These are phyloP conservation scores for Chytriomyces sp. DNA, from an alignment of 192 early-diverging fungal species.

Conservation along the genomic window DNA sequence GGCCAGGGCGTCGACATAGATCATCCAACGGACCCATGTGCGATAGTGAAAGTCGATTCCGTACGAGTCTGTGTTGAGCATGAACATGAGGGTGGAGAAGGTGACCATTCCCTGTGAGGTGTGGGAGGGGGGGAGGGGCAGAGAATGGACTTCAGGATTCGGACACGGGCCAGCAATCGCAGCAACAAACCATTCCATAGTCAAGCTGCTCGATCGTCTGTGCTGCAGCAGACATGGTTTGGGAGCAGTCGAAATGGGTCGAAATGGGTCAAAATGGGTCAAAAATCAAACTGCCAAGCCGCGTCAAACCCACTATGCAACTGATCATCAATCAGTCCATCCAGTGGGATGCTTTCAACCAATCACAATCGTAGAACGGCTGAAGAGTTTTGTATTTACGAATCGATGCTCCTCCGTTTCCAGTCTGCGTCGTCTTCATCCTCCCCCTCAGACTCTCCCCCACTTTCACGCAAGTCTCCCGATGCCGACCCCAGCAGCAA, in stretches of 20 bases:
- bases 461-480: neutral
- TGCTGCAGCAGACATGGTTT: neutral
- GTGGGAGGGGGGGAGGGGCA: neutral
- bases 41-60: conserved; percentile 25
- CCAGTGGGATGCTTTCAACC: too few relatives aligned
- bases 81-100: conserved; percentile 21
- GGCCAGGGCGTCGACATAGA: conserved; percentile 38
- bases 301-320: neutral
- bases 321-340: neutral
- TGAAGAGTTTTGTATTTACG: neutral
- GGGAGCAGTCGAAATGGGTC: neutral
- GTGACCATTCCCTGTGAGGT: conserved; percentile 19
- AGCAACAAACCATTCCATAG: neutral
- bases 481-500: conserved; percentile 16
- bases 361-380: neutral
- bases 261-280: neutral
- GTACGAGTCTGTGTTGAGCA: conserved; percentile 33
- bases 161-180: neutral
- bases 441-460: neutral
- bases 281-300: neutral
- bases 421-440: neutral
- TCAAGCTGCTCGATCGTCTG: neutral
- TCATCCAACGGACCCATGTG: conserved; percentile 35
- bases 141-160: neutral
- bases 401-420: neutral